Evolutionary conservation across 148 eudicot species (phyloP).

Genomic region (Bassia scoparia): DNA sequence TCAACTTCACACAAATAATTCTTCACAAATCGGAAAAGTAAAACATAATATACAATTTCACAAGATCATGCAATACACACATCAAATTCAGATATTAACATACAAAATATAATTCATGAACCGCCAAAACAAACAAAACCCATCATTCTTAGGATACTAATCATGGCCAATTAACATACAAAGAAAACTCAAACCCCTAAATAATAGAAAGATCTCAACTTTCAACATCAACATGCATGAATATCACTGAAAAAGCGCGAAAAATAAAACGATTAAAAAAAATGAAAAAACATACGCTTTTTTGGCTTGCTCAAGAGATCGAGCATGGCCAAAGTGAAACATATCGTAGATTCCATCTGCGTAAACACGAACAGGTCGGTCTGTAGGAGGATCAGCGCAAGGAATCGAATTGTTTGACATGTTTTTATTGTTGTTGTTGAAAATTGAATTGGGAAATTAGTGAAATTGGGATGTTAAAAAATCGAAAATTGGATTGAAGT

Average conservation of each 20-base stretch:
- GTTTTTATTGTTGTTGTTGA: background rate
- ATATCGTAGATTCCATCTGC: conserved; percentile 94
- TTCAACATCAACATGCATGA: background rate
- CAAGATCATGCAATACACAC: background rate
- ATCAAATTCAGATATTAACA: background rate
- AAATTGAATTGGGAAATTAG: background rate
- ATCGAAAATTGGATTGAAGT: too few species aligned
- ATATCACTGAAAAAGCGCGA: background rate
- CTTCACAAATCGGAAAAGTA: background rate
- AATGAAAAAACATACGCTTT: conserved; percentile 34
- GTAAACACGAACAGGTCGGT: conserved; percentile 75
- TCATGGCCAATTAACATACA: background rate
- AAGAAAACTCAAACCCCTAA: background rate
- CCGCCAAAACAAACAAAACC: conserved; percentile 14
- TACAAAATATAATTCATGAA: background rate
- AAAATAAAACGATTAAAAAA: background rate
- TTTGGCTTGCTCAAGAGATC: conserved; percentile 90
- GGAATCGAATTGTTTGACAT: conserved; percentile 17
- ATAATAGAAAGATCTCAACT: background rate
- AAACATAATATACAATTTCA: background rate
- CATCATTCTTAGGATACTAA: background rate
- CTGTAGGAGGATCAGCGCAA: conserved; percentile 39
- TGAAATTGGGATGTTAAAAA: background rate
- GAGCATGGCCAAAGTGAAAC: conserved; percentile 87
- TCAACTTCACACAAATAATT: too few species aligned